phyloP scores from a whole-genome alignment of 352 stramenopile species.

The Phytophthora pluvialis region DNA sequence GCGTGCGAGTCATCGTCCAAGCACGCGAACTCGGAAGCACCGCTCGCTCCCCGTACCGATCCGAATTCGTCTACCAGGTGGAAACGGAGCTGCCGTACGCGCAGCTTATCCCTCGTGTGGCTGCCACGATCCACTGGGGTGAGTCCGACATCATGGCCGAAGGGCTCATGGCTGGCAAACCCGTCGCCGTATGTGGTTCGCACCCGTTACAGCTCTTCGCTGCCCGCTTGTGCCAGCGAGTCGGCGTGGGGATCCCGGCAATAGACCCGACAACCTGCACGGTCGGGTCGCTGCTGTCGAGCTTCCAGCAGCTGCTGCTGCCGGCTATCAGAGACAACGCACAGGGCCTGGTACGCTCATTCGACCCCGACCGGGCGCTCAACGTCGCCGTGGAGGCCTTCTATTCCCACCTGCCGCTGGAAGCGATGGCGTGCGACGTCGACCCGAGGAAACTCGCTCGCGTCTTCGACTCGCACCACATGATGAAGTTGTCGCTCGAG shows the following conservation, averaged over 20 bases:
- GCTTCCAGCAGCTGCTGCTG: constrained; percentile 59
- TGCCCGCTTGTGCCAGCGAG: constrained; percentile 59
- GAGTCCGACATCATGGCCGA: constrained; percentile 76
- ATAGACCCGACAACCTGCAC: constrained; percentile 68
- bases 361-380: constrained; percentile 70
- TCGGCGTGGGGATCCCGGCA: constrained; percentile 67
- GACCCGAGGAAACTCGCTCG: constrained; percentile 38
- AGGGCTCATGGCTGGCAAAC: constrained; percentile 76
- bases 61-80: constrained; percentile 21
- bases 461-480: constrained; percentile 41
- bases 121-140: constrained; percentile 77
- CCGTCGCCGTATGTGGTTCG: constrained; percentile 86
- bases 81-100: constrained; percentile 55
- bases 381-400: constrained; percentile 73
- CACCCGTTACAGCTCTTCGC: constrained; percentile 91
- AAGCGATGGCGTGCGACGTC: constrained; percentile 81
- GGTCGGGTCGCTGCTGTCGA: constrained; percentile 57
- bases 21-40: constrained; percentile 5
- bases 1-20: constrained; percentile 55
- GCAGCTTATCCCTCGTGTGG: constrained; percentile 78
- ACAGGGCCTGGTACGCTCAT: constrained; percentile 41
- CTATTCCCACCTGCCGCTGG: constrained; percentile 61
- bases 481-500: constrained; percentile 43
- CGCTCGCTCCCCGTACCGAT: constrained; percentile 8
- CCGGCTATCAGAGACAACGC: constrained; percentile 47